Evolutionary conservation across 345 rosid genomes (phyloP), one percentile per base, ranked within the genome.

Genomic region (Brassica carinata): DNA sequence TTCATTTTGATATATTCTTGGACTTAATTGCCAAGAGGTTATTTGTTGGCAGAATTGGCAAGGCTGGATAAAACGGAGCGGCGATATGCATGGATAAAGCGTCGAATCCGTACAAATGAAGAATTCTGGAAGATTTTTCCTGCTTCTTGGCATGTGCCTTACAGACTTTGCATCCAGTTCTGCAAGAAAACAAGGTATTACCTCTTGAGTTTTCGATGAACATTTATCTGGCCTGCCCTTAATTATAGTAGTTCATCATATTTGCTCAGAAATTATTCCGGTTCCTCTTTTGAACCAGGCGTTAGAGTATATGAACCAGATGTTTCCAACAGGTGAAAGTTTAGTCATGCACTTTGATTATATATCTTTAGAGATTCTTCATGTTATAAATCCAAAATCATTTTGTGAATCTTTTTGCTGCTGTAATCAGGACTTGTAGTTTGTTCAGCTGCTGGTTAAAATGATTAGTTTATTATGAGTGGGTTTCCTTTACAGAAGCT

Each of bases 121-220:
- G 99, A 96, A 84, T 91, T 90, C 67, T 96, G 98, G 98, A 92
- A 93, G 85, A 93, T 91, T 27, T 96, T 96, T 83, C 99, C 99
- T 83, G 76, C 88, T 55, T 88, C 97, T 26, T 96, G 99, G 99
- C 98, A 93, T 82, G 99, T 96, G 53, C 95, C 98, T 27, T 96
- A 96, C 79, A 92, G 93, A 63, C 88, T 96, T 15, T 92, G 97
- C 80, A 93, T 96, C 89, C 94, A 89, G 79, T 96, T 96, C 85
- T 96, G 97, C 84, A 96, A 96, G 87, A 86, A 90, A 84, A 96
- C 99, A 33, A 93, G 97, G 99, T 95, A 83, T 34, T 6, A 6
- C 53, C 48, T 81, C 68, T 64, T 30, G 8, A 58, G 30, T 67
- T 73, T 1, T 59, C 30, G 18, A 8, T 18, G 36, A 67, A 73